phyloP scores from a whole-genome alignment of 2,329 filamentous ascomycete genomes.

The Aspergillus latus region DNA sequence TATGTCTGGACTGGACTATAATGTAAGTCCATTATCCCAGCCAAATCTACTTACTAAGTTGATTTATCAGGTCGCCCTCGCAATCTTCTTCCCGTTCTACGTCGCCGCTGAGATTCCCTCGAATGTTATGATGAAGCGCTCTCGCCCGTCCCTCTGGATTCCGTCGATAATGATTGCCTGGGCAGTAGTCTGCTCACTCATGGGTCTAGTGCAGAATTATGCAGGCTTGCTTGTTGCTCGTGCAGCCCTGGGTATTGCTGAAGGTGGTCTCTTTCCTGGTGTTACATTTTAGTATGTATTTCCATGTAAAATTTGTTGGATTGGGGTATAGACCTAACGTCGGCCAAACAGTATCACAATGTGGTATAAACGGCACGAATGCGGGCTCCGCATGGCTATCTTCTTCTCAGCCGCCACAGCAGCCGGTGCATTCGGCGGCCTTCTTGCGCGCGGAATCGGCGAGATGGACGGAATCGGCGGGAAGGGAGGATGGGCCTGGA shows the following conservation, averaged over 20 bases:
- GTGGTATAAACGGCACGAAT: conserved; percentile 18
- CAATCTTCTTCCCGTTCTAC: conserved; percentile 45
- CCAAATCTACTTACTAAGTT: background rate
- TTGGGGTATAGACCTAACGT: background rate
- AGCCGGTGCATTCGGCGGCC: conserved; percentile 17
- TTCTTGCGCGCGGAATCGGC: conserved; percentile 14
- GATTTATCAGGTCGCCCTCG: conserved; percentile 22
- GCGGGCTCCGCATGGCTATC: conserved; percentile 17
- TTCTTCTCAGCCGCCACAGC: conserved; percentile 18
- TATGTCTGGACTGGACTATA: conserved; percentile 34
- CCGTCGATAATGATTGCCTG: conserved; percentile 49
- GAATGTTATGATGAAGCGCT: conserved; percentile 46
- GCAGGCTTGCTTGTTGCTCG: conserved; percentile 52
- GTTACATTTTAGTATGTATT: conserved; percentile 14
- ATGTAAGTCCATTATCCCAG: conserved; percentile 19
- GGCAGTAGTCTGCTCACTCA: conserved; percentile 35
- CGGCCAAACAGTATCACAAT: background rate
- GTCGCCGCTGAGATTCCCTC: conserved; percentile 42
- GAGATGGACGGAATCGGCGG: conserved; percentile 6
- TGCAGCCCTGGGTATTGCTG: conserved; percentile 51
- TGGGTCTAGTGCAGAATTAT: conserved; percentile 54
- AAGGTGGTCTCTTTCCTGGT: conserved; percentile 29
- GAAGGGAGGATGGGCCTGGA: conserved; percentile 11
- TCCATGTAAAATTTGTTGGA: background rate
- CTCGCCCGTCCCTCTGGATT: conserved; percentile 55